A percentile compares a stretch with the other conserved stretches of the same genome.
Evolutionary conservation across 192 early-diverging fungal species (phyloP).

Genomic region (Coemansia sp.): DNA sequence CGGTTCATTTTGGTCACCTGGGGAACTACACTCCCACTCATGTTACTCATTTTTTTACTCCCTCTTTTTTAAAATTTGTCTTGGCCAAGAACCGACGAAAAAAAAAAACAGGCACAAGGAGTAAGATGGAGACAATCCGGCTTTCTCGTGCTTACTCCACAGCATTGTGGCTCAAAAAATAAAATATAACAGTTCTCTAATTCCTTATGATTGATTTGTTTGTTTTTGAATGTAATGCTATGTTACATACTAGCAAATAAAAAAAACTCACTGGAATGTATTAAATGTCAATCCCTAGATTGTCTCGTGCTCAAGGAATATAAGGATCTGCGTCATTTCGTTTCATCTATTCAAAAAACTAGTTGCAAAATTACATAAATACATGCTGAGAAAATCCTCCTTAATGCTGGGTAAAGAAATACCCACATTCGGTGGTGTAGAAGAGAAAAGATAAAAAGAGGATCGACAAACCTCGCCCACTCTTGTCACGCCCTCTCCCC

Average conservation of each 20-base stretch:
- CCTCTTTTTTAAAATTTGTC: too few species aligned
- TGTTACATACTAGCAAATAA: background rate
- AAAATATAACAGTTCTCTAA: background rate
- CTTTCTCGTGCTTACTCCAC: background rate
- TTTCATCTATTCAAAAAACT: background rate
- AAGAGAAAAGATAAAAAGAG: too few species aligned
- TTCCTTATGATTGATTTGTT: background rate
- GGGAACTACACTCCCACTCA: background rate
- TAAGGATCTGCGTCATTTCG: slow-evolving; percentile 1
- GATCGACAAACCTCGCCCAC: background rate
- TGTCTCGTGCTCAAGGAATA: background rate
- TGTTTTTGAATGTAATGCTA: background rate
- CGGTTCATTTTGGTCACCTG: background rate
- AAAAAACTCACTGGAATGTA: background rate
- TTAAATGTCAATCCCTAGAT: background rate
- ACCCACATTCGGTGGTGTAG: too few species aligned
- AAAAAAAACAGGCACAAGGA: too few species aligned
- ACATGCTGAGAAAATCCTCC: too few species aligned
- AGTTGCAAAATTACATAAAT: background rate
- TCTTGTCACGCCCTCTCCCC: background rate
- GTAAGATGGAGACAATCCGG: background rate
- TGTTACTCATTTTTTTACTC: too few species aligned
- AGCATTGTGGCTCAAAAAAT: background rate
- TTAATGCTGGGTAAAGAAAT: too few species aligned
- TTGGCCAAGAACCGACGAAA: too few species aligned